Percentiles rank a stretch among this genome's conserved stretches.
phyloP scores from a whole-genome alignment of 768 basidiomycete species.

The Daedaleopsis sinensis region DNA sequence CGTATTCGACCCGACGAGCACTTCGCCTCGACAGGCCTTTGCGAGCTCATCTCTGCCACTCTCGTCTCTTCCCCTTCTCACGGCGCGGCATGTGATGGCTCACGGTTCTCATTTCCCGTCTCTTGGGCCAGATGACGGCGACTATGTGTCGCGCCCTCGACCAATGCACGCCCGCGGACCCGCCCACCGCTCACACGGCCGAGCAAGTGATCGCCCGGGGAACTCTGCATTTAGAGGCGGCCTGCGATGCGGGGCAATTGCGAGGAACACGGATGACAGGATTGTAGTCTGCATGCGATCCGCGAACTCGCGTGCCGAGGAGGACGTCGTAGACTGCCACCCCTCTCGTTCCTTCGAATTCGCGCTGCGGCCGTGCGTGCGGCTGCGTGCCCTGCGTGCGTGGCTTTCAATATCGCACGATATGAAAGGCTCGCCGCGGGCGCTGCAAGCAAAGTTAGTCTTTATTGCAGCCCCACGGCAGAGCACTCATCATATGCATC shows the following conservation, averaged over 20 bases:
- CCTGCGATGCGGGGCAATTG: neutral
- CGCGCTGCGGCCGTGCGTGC: neutral
- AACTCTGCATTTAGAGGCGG: neutral
- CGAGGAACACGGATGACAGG: neutral
- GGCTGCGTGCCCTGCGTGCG: neutral
- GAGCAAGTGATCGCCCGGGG: slow-evolving; percentile 1
- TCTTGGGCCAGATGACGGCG: slow-evolving; percentile 9
- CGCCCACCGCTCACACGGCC: neutral
- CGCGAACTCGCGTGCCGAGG: neutral
- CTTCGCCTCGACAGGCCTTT: neutral
- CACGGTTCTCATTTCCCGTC: slow-evolving; percentile 3
- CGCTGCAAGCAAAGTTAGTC: slow-evolving; percentile 3
- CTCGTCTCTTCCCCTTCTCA: slow-evolving; percentile 10
- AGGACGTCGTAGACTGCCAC: neutral
- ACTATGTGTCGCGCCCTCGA: slow-evolving; percentile 1
- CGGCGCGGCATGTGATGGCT: slow-evolving; percentile 11
- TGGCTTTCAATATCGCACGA: neutral
- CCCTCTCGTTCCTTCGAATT: neutral
- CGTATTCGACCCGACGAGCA: slow-evolving; percentile 1
- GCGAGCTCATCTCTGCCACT: neutral
- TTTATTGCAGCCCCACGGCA: neutral
- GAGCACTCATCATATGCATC: neutral
- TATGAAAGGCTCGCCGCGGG: neutral
- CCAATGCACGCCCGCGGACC: neutral
- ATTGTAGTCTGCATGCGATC: neutral